Base-by-base conservation (phyloP, 176 grass and related monocot species). In the Alopecurus myosuroides region DNA sequence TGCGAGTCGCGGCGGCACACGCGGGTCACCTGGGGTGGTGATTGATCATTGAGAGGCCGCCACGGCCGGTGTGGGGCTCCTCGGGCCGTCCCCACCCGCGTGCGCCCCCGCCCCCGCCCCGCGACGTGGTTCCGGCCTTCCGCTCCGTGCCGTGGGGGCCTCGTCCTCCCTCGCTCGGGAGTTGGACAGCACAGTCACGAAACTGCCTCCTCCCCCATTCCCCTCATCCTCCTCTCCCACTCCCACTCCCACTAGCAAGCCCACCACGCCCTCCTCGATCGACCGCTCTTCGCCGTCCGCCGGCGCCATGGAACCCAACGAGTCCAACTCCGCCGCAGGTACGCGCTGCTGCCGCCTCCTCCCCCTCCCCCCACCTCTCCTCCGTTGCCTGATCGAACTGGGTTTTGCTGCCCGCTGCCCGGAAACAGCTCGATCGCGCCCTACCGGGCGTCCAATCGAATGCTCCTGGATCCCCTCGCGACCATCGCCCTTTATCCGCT, bases 281-380 rank as follows among this genome's bases (percentile, higher is more conserved):
- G 78, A 25, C n/a, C 52, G 15, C 71, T 57, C n/a, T 14, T 36
- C 36, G 8, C 50, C 18, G 82, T 6, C 50, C n/a, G 82, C 34
- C 68, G 26, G 11, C 28, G 42, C 79, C 63, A 90, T 90, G 88
- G 84, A 86, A 15, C 5, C 73, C 31, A 41, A 4, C 15, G 73
- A 90, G 3, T 22, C 84, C 46, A 74, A 45, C 79, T 65, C 84
- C 66, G 35, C 45, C 79, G 13, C 84, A 86, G 88, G 88, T 90
- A 86, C 75, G 34, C 23, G 2, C 67, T 9, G 23, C 45, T 34
- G 34, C 34, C 4, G 34, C 44, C 3, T 2, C 13, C 44, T 11
- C 2, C 44, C 44, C 44, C 44, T 11, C 33, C 70, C 7, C 33
- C 8, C 70, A 3, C 11, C 14, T 23, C 23, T 17, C 51, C 17